phyloP scores from a whole-genome alignment of 1,139 yeast species.

The Nakaseomyces sp. region DNA sequence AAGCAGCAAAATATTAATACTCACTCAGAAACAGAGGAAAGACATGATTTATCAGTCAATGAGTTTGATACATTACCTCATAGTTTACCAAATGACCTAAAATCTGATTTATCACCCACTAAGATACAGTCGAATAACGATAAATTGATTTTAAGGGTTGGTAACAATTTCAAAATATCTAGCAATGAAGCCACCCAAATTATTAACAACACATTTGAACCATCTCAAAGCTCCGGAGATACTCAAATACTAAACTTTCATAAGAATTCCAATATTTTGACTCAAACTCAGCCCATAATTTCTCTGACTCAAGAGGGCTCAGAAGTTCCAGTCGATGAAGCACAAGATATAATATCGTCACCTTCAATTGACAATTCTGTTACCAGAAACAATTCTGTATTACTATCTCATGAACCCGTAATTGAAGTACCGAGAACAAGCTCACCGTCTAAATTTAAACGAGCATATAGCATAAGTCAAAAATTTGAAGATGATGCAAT shows the following conservation, averaged over 20 bases:
- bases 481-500: neutral
- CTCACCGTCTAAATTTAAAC: conserved; percentile 13
- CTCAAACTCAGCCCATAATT: neutral
- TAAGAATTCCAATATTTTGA: too few relatives aligned
- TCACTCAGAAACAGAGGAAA: neutral
- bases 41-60: conserved; percentile 1
- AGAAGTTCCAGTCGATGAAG: neutral
- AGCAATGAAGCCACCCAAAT: conserved; percentile 1
- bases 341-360: neutral
- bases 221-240: neutral
- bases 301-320: neutral
- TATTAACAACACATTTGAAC: neutral
- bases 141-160: neutral
- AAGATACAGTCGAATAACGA: neutral
- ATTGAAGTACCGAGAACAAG: conserved; percentile 21
- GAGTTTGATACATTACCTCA: conserved; percentile 2
- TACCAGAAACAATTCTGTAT: neutral
- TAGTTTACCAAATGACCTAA: neutral
- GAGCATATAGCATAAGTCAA: neutral
- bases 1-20: neutral
- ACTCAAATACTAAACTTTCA: too few relatives aligned
- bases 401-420: conserved; percentile 9
- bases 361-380: neutral
- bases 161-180: neutral
- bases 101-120: neutral